A percentile compares a stretch with the other conserved stretches of the same genome.
These are phyloP conservation scores for Lithospermum erythrorhizon DNA, from an alignment of 257 asterid species.

Conservation along the genomic window DNA sequence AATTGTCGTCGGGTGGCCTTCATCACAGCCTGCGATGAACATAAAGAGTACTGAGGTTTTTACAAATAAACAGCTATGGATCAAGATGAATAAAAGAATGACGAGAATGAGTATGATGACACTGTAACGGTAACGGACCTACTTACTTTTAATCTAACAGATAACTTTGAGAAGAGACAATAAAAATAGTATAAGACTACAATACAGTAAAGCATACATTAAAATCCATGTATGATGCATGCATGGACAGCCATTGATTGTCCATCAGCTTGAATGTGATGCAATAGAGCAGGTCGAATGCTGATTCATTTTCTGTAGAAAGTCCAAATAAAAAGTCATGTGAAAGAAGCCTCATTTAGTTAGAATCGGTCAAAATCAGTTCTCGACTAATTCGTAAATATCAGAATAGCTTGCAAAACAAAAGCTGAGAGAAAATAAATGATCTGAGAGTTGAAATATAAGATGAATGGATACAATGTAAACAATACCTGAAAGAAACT, in stretches of 20 bases:
- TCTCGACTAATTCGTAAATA: background rate
- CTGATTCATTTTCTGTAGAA: slow-evolving; percentile 69
- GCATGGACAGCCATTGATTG: slow-evolving; percentile 90
- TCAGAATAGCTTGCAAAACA: background rate
- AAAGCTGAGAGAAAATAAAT: background rate
- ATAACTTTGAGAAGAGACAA: background rate
- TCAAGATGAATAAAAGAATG: background rate
- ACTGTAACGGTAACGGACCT: too few relatives aligned
- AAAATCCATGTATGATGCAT: slow-evolving; percentile 97
- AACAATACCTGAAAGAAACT: slow-evolving; percentile 74
- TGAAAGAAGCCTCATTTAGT: background rate
- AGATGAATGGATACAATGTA: background rate
- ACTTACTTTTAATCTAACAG: background rate
- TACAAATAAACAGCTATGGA: background rate
- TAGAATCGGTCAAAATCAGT: background rate
- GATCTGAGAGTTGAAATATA: background rate
- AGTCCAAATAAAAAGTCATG: background rate
- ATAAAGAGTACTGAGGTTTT: slow-evolving; percentile 3
- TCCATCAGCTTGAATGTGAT: slow-evolving; percentile 98
- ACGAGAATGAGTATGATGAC: too few relatives aligned
- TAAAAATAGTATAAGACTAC: background rate
- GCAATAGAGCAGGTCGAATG: slow-evolving; percentile 90
- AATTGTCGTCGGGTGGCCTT: slow-evolving; percentile 93
- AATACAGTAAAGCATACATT: slow-evolving; percentile 40
- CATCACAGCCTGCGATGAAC: slow-evolving; percentile 61